Conservation (phyloP, 2,329 filamentous ascomycete genomes). For the Bimuria novae-zelandiae region DNA sequence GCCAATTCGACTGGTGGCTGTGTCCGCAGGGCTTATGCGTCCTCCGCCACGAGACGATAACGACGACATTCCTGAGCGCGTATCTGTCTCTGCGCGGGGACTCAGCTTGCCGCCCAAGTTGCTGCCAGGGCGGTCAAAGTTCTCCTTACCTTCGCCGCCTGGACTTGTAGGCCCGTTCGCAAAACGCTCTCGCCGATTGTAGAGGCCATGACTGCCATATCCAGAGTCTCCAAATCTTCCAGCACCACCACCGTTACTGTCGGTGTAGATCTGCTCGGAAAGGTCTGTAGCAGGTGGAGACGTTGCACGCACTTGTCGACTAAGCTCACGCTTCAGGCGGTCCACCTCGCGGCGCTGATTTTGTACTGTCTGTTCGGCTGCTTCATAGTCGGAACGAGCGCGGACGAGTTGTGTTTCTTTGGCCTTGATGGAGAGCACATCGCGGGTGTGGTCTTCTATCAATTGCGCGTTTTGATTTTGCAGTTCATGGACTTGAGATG, state of each 20-base stretch:
- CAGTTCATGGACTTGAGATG: constrained; percentile 87
- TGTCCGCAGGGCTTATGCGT: constrained; percentile 40
- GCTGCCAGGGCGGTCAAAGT: constrained; percentile 45
- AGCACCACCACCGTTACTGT: constrained; percentile 63
- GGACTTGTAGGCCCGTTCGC: constrained; percentile 39
- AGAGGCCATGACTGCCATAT: constrained; percentile 48
- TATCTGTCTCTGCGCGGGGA: constrained; percentile 44
- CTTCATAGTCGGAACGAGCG: constrained; percentile 85
- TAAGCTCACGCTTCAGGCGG: constrained; percentile 83
- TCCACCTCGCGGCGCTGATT: constrained; percentile 87
- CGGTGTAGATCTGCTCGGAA: constrained; percentile 57
- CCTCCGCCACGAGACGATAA: constrained; percentile 40
- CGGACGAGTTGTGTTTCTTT: constrained; percentile 97
- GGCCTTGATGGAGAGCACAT: constrained; percentile 94
- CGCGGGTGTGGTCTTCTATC: constrained; percentile 95
- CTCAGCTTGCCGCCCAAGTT: constrained; percentile 47
- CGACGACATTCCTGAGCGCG: constrained; percentile 35
- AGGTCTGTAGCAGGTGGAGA: constrained; percentile 60
- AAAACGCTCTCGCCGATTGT: constrained; percentile 36
- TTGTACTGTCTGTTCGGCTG: constrained; percentile 83
- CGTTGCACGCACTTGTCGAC: constrained; percentile 56
- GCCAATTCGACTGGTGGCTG: constrained; percentile 25
- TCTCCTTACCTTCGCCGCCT: constrained; percentile 55
- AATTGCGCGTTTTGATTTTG: constrained; percentile 96
- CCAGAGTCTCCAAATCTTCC: constrained; percentile 42